Conservation (phyloP, 2,329 filamentous ascomycete species). For the Colletotrichum ledebouriae region DNA sequence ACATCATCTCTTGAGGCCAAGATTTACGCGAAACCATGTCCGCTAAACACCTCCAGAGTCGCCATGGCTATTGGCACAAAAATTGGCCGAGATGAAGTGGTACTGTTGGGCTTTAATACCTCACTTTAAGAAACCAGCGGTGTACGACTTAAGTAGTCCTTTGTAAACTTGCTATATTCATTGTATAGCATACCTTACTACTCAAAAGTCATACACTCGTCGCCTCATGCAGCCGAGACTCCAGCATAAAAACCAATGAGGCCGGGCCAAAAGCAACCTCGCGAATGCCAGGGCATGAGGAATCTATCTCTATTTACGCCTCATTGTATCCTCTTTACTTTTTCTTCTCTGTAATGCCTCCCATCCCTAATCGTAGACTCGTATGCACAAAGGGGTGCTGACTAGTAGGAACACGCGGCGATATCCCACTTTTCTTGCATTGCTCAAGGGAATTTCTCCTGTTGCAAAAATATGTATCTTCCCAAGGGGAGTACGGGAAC, state of each 20-base stretch:
- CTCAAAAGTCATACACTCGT: constrained; percentile 34
- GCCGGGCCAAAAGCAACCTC: constrained; percentile 27
- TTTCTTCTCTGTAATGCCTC: constrained; percentile 28
- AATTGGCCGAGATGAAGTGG: no score
- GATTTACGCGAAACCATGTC: no score
- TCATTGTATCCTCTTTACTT: constrained; percentile 39
- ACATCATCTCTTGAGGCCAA: no score
- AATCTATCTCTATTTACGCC: constrained; percentile 42
- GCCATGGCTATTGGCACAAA: no score
- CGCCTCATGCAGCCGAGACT: constrained; percentile 38
- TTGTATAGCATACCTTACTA: constrained; percentile 24
- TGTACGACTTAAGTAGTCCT: not conserved
- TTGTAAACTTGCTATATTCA: constrained; percentile 21
- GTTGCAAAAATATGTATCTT: not conserved
- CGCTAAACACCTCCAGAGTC: no score
- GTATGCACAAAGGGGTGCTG: not conserved
- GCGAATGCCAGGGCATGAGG: constrained; percentile 39
- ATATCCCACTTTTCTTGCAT: not conserved
- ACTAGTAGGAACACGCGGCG: not conserved
- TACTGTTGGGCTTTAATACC: not conserved
- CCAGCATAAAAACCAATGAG: constrained; percentile 26
- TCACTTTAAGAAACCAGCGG: not conserved
- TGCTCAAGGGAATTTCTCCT: not conserved
- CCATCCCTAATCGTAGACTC: constrained; percentile 13
- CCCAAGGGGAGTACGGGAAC: not conserved